Evolutionary conservation across 2,329 filamentous ascomycete genomes (phyloP).

Genomic region (Emergomyces africanus): DNA sequence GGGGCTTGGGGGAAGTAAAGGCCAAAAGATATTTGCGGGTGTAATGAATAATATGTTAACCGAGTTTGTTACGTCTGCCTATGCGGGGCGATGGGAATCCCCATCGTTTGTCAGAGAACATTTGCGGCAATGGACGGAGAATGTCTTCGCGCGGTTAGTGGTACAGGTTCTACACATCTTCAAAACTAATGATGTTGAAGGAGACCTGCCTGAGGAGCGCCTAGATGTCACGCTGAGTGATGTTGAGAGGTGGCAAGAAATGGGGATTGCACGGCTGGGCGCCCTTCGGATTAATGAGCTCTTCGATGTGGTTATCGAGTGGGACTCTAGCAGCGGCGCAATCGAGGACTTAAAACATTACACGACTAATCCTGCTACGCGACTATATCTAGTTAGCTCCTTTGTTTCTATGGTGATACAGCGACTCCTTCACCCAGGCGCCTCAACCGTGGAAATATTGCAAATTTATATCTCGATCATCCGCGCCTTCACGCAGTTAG

Average conservation of each 20-base stretch:
- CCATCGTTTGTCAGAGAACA: constrained; percentile 36
- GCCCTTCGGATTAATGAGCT: constrained; percentile 43
- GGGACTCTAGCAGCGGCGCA: constrained; percentile 46
- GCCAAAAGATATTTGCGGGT: constrained; percentile 45
- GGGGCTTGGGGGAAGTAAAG: constrained; percentile 42
- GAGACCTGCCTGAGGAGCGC: constrained; percentile 13
- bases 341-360: constrained; percentile 49
- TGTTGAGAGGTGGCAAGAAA: constrained; percentile 42
- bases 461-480: constrained; percentile 56
- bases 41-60: constrained; percentile 47
- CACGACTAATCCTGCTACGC: constrained; percentile 39
- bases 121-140: constrained; percentile 43
- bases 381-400: constrained; percentile 41
- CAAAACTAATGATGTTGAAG: constrained; percentile 15
- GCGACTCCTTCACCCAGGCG: constrained; percentile 49
- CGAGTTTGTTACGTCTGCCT: constrained; percentile 43
- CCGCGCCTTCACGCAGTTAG: constrained; percentile 48
- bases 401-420: constrained; percentile 42
- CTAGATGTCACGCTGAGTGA: constrained; percentile 28
- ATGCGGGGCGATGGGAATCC: constrained; percentile 44
- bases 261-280: constrained; percentile 43
- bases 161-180: constrained; percentile 36
- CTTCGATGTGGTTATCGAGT: constrained; percentile 50
- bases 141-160: constrained; percentile 40
- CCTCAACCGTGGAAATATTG: constrained; percentile 54